Base-by-base conservation (phyloP, 1,284 basidiomycete genomes). In the Ceratobasidium sp. region DNA sequence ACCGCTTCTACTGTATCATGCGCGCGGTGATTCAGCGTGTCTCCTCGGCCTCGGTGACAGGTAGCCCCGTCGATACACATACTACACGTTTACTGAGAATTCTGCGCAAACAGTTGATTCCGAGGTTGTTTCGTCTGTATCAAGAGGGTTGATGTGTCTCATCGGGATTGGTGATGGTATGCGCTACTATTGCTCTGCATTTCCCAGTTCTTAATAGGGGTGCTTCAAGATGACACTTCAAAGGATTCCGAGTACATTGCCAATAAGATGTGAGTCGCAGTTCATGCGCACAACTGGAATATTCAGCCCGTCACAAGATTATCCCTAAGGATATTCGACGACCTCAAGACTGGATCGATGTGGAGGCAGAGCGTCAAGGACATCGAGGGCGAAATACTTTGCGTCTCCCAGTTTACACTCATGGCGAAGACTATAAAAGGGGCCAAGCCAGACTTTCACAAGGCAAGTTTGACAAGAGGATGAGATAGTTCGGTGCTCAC, bases 331-430 rank as follows among this genome's bases (percentile, higher is more conserved):
- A 85, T 91, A 69, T 97, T 95, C 81, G 85, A 89, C 69, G 90
- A 92, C 83, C 85, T 8, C 78, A 76, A 27, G 85, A 87, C 85
- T 2, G 84, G 84, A 3, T 85, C 85, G 61, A 89, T 90, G 88
- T 97, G 95, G 95, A 94, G 92, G 81, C 83, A 86, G 46, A 94
- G 85, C 79, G 90, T 97, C 73, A 92, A 90, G 81, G 94, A 96
- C 77, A 88, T 96, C 41, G 86, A 88, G 39, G 95, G 94, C 69
- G 94, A 96, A 73, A 87, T 97, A 14, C 86, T 97, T 29, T 96
- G 94, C 78, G 93, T 96, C 16, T 96, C 94, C 0, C 95, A 97
- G 79, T 97, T 97, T 81, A 97, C 95, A 0, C 85, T 97, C 19
- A 84, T 95, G 79, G 95, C 94, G n/a, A 91, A 91, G 77, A 95